Base-by-base conservation (phyloP, 768 basidiomycete genomes). In the Rhodotorula graminis region DNA sequence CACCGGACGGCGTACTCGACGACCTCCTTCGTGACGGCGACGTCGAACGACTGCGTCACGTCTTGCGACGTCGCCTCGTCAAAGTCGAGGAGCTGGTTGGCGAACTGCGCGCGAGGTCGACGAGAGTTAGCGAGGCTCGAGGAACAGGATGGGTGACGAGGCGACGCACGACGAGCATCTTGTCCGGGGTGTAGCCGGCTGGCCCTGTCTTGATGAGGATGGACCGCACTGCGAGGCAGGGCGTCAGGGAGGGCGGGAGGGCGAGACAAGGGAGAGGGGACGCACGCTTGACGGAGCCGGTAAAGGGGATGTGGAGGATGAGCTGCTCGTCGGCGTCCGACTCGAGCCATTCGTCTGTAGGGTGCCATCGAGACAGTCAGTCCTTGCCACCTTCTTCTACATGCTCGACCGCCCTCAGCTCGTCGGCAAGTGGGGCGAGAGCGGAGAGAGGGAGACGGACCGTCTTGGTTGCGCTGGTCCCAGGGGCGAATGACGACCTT, bases 1-100 rank as follows among this genome's bases (percentile, higher is more conserved):
- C 40, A 80, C 81, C 81, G 77, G 57, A 83, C 80, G n/a, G 81
- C 79, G 67, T 81, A 82, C 59, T 83, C 83, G 21, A 81, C 81
- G 1, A 78, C 78, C 42, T 82, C 80, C 23, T 71, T 62, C 4
- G 74, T 67, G 19, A 74, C 74, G 6, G 82, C 75, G 15, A 82
- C 72, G 15, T 79, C 77, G 18, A 79, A 73, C 25, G 52, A 61
- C 42, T 79, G 77, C 0, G 76, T 76, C 7, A 70, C 70, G 25
- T 75, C 74, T 9, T 50, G 49, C 10, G 69, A 65, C 27, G 63
- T 70, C 6, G 70, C 76, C 37, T 77, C 72, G 64, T 77, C 72
- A 42, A 79, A 79, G 59, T 79, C 83, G 56, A 83, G 73, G 37
- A 75, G 33, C 25, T 69, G 73, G 31, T 76, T 76, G n/a, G 69